phyloP scores from a whole-genome alignment of 139 green algal species.

The Micractinium conductrix region DNA sequence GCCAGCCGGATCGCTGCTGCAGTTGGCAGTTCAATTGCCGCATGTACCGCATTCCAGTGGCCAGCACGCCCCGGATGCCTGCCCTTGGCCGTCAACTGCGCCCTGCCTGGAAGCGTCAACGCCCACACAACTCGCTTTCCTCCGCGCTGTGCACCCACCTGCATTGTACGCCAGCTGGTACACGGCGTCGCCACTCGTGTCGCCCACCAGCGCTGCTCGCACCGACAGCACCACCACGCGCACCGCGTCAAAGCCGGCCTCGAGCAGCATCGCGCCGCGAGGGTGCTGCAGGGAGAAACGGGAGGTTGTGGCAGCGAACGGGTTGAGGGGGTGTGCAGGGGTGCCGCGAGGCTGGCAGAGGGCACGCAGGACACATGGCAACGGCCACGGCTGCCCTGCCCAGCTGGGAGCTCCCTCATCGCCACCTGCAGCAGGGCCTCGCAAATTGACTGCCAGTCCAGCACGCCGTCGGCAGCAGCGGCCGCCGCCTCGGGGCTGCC shows the following conservation, averaged over 20 bases:
- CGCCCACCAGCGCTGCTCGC: slow-evolving; percentile 30
- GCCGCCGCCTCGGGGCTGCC: slow-evolving; percentile 1
- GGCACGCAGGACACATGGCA: no score
- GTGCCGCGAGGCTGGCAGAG: no score
- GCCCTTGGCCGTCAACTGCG: no score
- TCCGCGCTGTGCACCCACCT: neutral
- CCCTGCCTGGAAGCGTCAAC: no score
- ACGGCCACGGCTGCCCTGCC: no score
- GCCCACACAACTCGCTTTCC: neutral
- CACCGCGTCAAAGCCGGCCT: slow-evolving; percentile 52
- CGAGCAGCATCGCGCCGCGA: slow-evolving; percentile 42
- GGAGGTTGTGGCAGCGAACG: no score
- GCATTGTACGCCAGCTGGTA: slow-evolving; percentile 45
- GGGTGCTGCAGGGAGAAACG: slow-evolving; percentile 29
- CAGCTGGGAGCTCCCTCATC: no score
- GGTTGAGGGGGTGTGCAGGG: neutral
- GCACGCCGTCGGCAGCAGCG: neutral
- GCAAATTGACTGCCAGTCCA: slow-evolving; percentile 17
- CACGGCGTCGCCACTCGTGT: slow-evolving; percentile 17
- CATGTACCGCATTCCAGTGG: no score
- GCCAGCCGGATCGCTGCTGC: no score
- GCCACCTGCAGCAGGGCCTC: slow-evolving; percentile 14
- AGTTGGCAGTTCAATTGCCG: no score
- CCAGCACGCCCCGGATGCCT: no score
- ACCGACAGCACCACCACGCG: slow-evolving; percentile 39